Evolutionary conservation across 345 rosid species (phyloP).

Genomic region (Trapa bicornis): DNA sequence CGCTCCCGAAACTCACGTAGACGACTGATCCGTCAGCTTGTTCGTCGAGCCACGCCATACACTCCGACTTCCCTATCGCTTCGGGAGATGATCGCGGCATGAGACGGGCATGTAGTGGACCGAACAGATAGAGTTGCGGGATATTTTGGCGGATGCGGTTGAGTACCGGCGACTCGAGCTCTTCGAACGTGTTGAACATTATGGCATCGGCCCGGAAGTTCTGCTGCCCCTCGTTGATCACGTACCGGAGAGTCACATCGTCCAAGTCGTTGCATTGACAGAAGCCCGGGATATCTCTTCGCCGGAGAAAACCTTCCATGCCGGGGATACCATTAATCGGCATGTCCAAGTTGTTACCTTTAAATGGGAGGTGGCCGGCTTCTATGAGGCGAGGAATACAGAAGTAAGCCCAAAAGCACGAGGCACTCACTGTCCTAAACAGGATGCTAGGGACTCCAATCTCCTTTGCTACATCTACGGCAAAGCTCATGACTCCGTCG

Average conservation of each 20-base stretch:
- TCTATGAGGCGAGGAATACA: conserved; percentile 20
- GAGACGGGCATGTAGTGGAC: conserved; percentile 7
- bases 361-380: conserved; percentile 31
- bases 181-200: conserved; percentile 36
- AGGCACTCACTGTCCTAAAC: conserved; percentile 27
- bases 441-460: conserved; percentile 17
- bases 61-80: conserved; percentile 19
- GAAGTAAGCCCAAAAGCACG: conserved; percentile 21
- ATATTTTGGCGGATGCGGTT: background rate
- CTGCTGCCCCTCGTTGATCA: conserved; percentile 1
- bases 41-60: conserved; percentile 30
- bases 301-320: conserved; percentile 21
- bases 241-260: conserved; percentile 3
- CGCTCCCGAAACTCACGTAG: conserved; percentile 36
- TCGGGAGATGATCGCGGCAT: background rate
- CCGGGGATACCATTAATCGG: conserved; percentile 10
- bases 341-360: conserved; percentile 20
- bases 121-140: background rate
- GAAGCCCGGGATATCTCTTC: conserved; percentile 27
- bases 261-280: conserved; percentile 11
- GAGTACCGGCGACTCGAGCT: conserved; percentile 21
- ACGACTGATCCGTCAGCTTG: conserved; percentile 24
- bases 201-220: conserved; percentile 13
- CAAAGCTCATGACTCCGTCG: conserved; percentile 25
- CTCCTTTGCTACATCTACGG: conserved; percentile 20